phyloP scores from a whole-genome alignment of 306 rosid genomes.

The Urtica urens region DNA sequence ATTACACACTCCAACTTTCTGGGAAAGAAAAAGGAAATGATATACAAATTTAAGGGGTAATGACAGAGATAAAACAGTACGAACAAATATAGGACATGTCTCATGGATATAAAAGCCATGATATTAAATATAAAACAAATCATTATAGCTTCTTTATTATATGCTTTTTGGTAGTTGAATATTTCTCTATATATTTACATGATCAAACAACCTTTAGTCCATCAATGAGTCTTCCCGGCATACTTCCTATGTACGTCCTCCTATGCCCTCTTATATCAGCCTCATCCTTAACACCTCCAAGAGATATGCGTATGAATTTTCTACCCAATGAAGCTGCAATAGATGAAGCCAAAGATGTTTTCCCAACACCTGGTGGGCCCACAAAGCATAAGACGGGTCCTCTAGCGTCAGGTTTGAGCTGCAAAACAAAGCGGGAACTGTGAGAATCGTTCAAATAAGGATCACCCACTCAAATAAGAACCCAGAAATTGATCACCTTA shows the following conservation, averaged over 20 bases:
- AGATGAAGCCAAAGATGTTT: slow-evolving; percentile 93
- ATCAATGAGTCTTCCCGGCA: slow-evolving; percentile 97
- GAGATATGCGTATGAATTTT: slow-evolving; percentile 84
- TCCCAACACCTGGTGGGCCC: slow-evolving; percentile 99
- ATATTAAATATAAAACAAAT: neutral
- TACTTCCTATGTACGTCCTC: slow-evolving; percentile 98
- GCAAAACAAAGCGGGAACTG: slow-evolving; percentile 20
- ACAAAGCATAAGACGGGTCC: slow-evolving; percentile 99
- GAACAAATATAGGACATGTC: neutral
- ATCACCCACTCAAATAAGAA: too few relatives aligned
- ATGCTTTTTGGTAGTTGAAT: neutral
- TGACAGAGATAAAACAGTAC: neutral
- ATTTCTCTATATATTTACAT: neutral
- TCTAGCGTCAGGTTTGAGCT: slow-evolving; percentile 99
- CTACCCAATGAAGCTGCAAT: slow-evolving; percentile 89
- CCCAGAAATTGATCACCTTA: slow-evolving; percentile 41
- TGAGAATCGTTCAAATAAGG: too few relatives aligned
- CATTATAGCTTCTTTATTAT: too few relatives aligned
- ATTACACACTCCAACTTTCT: slow-evolving; percentile 79
- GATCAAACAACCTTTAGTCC: slow-evolving; percentile 60
- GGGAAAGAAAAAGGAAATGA: neutral
- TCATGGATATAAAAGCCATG: too few relatives aligned
- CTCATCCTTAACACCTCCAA: slow-evolving; percentile 98
- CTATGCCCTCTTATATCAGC: slow-evolving; percentile 97
- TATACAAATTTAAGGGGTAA: neutral